phyloP scores from a whole-genome alignment of 331 rosid species.

The Phaseolus coccineus region DNA sequence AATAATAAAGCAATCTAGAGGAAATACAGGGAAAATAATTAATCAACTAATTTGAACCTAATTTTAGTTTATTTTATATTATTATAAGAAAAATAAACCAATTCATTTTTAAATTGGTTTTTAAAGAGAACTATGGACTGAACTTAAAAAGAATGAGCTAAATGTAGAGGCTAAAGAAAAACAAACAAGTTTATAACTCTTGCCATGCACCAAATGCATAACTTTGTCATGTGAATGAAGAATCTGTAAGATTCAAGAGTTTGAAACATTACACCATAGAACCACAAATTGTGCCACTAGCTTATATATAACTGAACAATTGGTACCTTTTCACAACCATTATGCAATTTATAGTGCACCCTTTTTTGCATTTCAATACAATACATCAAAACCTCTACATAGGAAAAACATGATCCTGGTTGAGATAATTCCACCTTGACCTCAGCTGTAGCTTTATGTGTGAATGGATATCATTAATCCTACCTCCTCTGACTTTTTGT shows the following conservation, averaged over 20 bases:
- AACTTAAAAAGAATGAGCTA: not conserved
- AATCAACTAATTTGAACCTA: constrained; percentile 11
- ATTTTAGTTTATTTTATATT: constrained; percentile 9
- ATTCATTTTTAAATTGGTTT: not conserved
- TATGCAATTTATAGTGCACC: not conserved
- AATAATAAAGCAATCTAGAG: not conserved
- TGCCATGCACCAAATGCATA: not conserved
- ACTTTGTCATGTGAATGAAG: constrained; percentile 13
- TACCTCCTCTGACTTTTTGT: not conserved
- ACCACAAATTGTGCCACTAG: not conserved
- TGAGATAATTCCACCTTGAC: not conserved
- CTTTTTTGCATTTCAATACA: constrained; percentile 2
- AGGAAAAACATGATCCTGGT: constrained; percentile 10
- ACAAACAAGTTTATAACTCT: not conserved
- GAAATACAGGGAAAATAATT: not conserved
- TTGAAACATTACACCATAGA: constrained; percentile 12
- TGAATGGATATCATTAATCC: not conserved
- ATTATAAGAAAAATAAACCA: not conserved
- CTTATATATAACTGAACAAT: not conserved
- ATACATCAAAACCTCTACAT: constrained; percentile 10
- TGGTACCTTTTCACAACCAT: not conserved
- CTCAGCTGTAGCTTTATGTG: constrained; percentile 13
- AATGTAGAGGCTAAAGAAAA: not conserved
- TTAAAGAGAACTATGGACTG: not conserved
- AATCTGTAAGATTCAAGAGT: not conserved